These are phyloP conservation scores for Pseudohyphozyma bogoriensis DNA, from an alignment of 768 basidiomycete genomes.

Conservation along the genomic window DNA sequence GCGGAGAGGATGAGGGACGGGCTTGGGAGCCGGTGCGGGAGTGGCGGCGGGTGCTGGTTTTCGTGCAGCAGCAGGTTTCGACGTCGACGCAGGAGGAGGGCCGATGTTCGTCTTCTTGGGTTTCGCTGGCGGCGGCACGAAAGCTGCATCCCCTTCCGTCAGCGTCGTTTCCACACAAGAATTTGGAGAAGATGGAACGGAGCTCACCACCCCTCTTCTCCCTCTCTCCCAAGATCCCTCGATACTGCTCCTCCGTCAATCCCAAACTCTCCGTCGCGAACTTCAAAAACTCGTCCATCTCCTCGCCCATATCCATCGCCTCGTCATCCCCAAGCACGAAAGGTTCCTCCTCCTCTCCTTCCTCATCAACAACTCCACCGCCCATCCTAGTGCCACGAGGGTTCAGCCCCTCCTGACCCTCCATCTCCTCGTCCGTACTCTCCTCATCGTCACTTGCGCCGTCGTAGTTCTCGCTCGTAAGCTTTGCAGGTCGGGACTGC, in stretches of 20 bases:
- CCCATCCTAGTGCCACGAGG: no score
- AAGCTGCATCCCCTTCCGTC: no score
- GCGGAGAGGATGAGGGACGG: constrained; percentile 9
- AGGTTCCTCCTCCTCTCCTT: constrained; percentile 54
- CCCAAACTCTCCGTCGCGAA: constrained; percentile 89
- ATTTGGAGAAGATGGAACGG: background rate
- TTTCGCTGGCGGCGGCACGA: constrained; percentile 27
- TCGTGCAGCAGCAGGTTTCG: background rate
- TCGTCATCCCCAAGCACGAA: constrained; percentile 63
- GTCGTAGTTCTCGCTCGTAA: constrained; percentile 75
- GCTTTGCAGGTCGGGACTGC: constrained; percentile 71
- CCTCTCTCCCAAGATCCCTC: constrained; percentile 70
- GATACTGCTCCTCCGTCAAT: constrained; percentile 79
- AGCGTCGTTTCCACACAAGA: background rate
- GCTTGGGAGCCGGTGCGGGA: background rate
- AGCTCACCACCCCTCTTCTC: constrained; percentile 67
- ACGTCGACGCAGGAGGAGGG: constrained; percentile 1
- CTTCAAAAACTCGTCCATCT: constrained; percentile 87
- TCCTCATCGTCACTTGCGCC: constrained; percentile 59
- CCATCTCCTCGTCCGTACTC: constrained; percentile 13
- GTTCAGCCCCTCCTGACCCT: constrained; percentile 28
- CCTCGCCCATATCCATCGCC: constrained; percentile 83
- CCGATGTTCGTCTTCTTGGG: constrained; percentile 25
- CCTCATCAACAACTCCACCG: constrained; percentile 52
- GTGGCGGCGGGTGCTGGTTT: constrained; percentile 1